phyloP scores from a whole-genome alignment of 1,284 basidiomycete species.

The Schizophyllum commune region DNA sequence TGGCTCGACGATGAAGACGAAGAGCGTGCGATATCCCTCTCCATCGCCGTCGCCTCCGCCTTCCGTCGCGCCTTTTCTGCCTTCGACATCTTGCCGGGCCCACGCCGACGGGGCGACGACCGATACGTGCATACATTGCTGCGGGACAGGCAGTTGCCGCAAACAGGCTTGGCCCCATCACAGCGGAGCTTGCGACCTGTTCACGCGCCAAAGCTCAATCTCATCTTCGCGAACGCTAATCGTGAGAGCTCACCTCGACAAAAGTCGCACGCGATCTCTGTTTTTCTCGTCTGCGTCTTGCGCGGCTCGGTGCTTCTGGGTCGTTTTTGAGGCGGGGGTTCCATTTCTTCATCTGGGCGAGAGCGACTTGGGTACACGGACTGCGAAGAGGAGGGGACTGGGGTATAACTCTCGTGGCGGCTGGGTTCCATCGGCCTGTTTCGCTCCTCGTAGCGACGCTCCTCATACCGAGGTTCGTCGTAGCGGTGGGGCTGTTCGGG shows the following conservation, averaged over 20 bases:
- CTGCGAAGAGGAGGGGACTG: background rate
- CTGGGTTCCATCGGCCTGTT: background rate
- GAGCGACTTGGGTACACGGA: background rate
- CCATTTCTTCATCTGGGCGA: constrained; percentile 1
- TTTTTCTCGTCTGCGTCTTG: constrained; percentile 37
- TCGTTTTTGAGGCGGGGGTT: constrained; percentile 7
- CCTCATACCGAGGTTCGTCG: background rate
- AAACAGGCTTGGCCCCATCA: constrained; percentile 53
- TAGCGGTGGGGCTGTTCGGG: background rate
- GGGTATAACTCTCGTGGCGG: background rate
- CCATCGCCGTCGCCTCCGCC: background rate
- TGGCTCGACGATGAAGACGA: background rate
- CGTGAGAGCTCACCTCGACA: constrained; percentile 50
- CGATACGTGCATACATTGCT: constrained; percentile 47
- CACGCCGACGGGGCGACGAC: constrained; percentile 47
- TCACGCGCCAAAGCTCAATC: constrained; percentile 9
- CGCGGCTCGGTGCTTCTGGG: constrained; percentile 14
- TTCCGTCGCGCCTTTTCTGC: constrained; percentile 22
- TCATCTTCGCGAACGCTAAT: constrained; percentile 6
- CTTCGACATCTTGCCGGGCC: constrained; percentile 62
- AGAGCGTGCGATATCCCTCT: background rate
- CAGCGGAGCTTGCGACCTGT: constrained; percentile 66
- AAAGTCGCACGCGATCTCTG: constrained; percentile 59
- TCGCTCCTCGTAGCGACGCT: background rate
- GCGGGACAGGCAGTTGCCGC: constrained; percentile 48